Percentiles rank a stretch among this genome's conserved stretches.
These are phyloP conservation scores for Aspergillus spinulosporus DNA, from an alignment of 2,329 filamentous ascomycete species.

Conservation along the genomic window DNA sequence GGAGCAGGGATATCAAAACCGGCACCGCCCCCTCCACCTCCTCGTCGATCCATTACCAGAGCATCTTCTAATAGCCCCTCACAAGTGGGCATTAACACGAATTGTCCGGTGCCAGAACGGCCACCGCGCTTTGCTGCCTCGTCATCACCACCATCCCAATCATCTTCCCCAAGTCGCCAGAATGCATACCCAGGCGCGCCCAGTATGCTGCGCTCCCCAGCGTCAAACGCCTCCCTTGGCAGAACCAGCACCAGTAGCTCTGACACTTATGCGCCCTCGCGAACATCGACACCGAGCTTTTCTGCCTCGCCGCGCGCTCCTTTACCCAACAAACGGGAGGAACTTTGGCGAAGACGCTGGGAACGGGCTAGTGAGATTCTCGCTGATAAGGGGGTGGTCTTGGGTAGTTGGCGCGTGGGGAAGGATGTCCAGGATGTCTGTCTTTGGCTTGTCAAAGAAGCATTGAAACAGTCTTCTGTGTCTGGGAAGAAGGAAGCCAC, in stretches of 20 bases:
- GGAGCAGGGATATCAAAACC: conserved; percentile 24
- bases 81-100: conserved; percentile 18
- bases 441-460: conserved; percentile 45
- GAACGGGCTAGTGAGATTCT: conserved; percentile 47
- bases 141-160: conserved; percentile 25
- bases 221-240: conserved; percentile 26
- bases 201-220: conserved; percentile 21
- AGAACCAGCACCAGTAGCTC: conserved; percentile 20
- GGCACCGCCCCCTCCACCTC: conserved; percentile 33
- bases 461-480: conserved; percentile 28
- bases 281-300: conserved; percentile 8
- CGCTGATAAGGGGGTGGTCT: conserved; percentile 42
- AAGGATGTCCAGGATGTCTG: conserved; percentile 48
- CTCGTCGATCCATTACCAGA: conserved; percentile 33
- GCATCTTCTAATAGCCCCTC: conserved; percentile 16
- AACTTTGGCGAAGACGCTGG: conserved; percentile 52
- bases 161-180: conserved; percentile 31
- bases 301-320: conserved; percentile 29
- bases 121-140: conserved; percentile 30
- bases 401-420: conserved; percentile 50
- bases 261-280: conserved; percentile 22
- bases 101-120: conserved; percentile 22
- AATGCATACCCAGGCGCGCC: conserved; percentile 25
- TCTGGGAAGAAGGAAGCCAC: neutral
- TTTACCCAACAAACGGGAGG: conserved; percentile 49